Percentiles rank a stretch among this genome's conserved stretches.
Conservation (phyloP, 2,329 filamentous ascomycete species). For the Nigrospora sphaerica region DNA sequence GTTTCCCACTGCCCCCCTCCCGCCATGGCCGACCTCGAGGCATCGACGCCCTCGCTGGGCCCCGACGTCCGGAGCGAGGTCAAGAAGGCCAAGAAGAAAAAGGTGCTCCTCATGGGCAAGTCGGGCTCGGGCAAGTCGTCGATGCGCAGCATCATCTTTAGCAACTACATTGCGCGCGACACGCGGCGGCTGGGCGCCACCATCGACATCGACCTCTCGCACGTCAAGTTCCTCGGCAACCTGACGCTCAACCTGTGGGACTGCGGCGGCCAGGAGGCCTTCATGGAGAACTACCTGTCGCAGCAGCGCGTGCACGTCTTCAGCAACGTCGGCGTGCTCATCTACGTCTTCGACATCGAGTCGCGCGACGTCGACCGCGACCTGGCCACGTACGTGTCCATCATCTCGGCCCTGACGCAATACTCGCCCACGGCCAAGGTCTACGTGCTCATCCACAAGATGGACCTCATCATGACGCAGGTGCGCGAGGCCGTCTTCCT, state of each 20-base stretch:
- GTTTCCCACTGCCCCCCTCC: too few relatives aligned
- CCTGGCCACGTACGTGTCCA: constrained; percentile 83
- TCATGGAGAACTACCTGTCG: constrained; percentile 96
- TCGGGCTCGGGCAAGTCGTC: constrained; percentile 96
- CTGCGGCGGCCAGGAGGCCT: constrained; percentile 96
- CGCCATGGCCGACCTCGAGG: constrained; percentile 19
- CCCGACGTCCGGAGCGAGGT: constrained; percentile 39
- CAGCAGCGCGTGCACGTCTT: constrained; percentile 96
- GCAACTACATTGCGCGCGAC: constrained; percentile 96
- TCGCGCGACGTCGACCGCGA: constrained; percentile 91
- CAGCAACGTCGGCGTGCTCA: constrained; percentile 89
- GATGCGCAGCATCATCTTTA: constrained; percentile 98
- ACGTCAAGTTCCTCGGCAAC: constrained; percentile 98
- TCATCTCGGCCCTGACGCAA: constrained; percentile 82
- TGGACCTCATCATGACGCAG: constrained; percentile 84
- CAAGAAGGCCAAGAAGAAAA: constrained; percentile 74
- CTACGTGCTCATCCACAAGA: constrained; percentile 96
- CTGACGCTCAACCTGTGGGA: constrained; percentile 97
- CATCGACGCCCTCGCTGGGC: constrained; percentile 16
- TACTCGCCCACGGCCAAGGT: constrained; percentile 76
- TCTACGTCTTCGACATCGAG: constrained; percentile 99
- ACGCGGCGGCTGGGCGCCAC: constrained; percentile 90
- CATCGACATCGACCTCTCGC: constrained; percentile 96
- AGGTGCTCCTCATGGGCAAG: constrained; percentile 88
- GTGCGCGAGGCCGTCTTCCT: constrained; percentile 78